Evolutionary conservation across 495 filamentous ascomycete species (phyloP).

Genomic region (Aspergillus sclerotioniger): DNA sequence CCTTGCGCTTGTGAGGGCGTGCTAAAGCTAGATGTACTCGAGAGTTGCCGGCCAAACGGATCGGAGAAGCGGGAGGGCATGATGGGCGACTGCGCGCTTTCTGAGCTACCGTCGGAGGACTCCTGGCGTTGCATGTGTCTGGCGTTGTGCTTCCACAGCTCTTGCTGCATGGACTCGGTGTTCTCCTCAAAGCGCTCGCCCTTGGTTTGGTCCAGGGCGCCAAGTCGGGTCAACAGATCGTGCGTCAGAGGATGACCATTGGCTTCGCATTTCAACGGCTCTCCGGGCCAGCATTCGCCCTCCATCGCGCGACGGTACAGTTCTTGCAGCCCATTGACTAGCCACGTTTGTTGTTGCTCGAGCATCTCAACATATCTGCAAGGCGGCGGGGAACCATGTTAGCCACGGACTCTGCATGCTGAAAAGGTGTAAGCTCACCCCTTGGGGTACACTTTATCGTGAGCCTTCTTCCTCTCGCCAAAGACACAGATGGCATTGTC

Average conservation of each 20-base stretch:
- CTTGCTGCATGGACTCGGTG: slow-evolving; percentile 52
- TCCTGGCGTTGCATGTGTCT: slow-evolving; percentile 50
- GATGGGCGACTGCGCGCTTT: slow-evolving; percentile 49
- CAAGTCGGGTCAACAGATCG: slow-evolving; percentile 60
- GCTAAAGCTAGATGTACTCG: slow-evolving; percentile 38
- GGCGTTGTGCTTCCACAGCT: slow-evolving; percentile 49
- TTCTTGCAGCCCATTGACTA: slow-evolving; percentile 61
- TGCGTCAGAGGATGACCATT: slow-evolving; percentile 64
- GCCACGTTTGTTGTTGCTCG: slow-evolving; percentile 65
- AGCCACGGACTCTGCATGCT: slow-evolving; percentile 8
- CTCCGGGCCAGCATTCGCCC: slow-evolving; percentile 56
- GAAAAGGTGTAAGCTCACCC: slow-evolving; percentile 47
- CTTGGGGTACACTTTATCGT: slow-evolving; percentile 63
- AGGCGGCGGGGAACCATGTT: slow-evolving; percentile 4
- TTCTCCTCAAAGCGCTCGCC: slow-evolving; percentile 61
- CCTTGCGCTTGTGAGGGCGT: slow-evolving; percentile 26
- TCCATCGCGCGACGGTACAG: slow-evolving; percentile 52
- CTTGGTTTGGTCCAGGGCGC: slow-evolving; percentile 50
- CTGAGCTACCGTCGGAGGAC: slow-evolving; percentile 52
- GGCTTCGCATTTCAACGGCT: slow-evolving; percentile 47
- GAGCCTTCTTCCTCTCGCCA: slow-evolving; percentile 60
- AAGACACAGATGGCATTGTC: slow-evolving; percentile 63
- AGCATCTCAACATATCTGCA: slow-evolving; percentile 67
- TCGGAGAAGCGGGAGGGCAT: slow-evolving; percentile 37
- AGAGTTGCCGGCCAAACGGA: slow-evolving; percentile 33